phyloP scores from a whole-genome alignment of 139 green algal genomes.

The Chlamydomonas sp. region DNA sequence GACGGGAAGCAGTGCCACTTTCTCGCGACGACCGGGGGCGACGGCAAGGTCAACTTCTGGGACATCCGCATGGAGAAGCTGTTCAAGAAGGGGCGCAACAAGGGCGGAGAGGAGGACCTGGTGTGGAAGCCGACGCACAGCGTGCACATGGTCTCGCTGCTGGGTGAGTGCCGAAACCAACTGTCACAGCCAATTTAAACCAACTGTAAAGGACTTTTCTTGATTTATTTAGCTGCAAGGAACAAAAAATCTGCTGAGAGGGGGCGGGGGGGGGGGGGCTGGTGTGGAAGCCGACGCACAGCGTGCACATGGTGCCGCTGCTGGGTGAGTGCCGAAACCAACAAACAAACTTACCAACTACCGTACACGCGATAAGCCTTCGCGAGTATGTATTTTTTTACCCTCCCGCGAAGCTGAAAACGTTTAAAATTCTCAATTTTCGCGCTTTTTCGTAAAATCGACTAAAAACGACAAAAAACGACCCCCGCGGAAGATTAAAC shows the following conservation, averaged over 20 bases:
- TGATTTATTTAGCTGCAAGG: no score
- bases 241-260: no score
- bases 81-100: conserved; percentile 52
- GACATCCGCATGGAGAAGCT: conserved; percentile 63
- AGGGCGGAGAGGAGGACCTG: conserved; percentile 42
- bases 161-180: conserved; percentile 30
- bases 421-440: no score
- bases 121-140: conserved; percentile 64
- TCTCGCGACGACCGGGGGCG: conserved; percentile 60
- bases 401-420: no score
- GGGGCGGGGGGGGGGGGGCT: conserved; percentile 43
- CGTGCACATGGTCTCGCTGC: conserved; percentile 53
- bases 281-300: conserved; percentile 64
- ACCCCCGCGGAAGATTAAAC: no score
- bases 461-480: no score
- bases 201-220: no score
- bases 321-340: conserved; percentile 31
- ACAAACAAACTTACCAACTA: no score
- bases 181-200: no score
- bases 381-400: no score
- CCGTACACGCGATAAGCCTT: no score
- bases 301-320: conserved; percentile 51
- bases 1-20: conserved; percentile 54
- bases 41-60: conserved; percentile 69
- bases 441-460: no score